Base-by-base conservation (phyloP, 495 filamentous ascomycete genomes). In the Cairneyella variabilis region DNA sequence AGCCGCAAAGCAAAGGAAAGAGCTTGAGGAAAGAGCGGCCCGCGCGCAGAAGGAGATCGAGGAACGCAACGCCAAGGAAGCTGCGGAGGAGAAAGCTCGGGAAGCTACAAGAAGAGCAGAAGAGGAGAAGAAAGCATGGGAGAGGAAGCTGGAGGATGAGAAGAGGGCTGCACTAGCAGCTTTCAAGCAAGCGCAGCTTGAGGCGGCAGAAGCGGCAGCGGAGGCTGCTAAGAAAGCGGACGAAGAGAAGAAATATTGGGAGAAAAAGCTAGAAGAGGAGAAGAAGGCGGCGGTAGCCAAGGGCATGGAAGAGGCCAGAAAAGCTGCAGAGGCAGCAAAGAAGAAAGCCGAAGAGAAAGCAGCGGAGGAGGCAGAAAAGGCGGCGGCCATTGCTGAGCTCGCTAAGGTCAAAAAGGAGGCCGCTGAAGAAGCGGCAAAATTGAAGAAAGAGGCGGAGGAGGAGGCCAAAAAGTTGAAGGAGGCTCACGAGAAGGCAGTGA, bases 291-390 rank as follows among this genome's bases (percentile, higher is more conserved):
- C 27, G 17, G 41, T 42, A 8, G n/a, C 46, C 51, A 45, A 37
- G 42, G 14, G 38, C 47, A 26, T 25, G 12, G 54, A 44, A 3
- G 56, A 56, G 18, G 48, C 38, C 12, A 27, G 26, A 32, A 28
- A 28, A 7, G 62, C 67, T 37, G 64, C 64, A 20, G 56, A 50
- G 20, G 32, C 20, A 9, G 57, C 44, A 17, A 55, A 36, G 37
- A 58, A 58, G 30, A 56, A 70, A n/a, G 69, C 56, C 6, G 62
- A 61, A 12, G 63, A 65, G 20, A 58, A 62, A 16, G 66, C 65
- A 30, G 70, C 65, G 4, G 67, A 71, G 23, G 69, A 72, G 7
- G 71, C 72, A 45, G 73, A 70, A 0, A 69, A 68, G 40, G 56
- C 60, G 17, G 61, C 64, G n/a, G 66, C 63, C 30, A 50, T 53